phyloP scores from a whole-genome alignment of 2,329 filamentous ascomycete species.

The Paecilomyces sp. region DNA sequence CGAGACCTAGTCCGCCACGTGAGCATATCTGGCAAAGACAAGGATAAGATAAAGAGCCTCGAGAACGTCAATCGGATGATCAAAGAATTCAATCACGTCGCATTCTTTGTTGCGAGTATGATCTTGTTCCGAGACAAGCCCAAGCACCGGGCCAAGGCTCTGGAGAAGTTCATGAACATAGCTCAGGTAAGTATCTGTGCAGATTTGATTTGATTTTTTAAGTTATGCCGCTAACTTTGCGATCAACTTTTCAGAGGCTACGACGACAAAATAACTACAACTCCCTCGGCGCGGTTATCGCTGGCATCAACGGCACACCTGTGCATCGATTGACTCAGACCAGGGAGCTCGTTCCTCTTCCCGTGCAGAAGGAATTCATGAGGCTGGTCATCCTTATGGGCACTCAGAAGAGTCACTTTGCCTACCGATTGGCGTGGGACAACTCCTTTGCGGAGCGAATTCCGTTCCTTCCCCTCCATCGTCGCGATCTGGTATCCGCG shows the following conservation, averaged over 20 bases:
- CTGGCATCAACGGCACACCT: slow-evolving; percentile 81
- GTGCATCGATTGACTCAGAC: slow-evolving; percentile 80
- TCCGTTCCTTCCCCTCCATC: slow-evolving; percentile 84
- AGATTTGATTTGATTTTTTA: not conserved
- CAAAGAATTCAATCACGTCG: slow-evolving; percentile 80
- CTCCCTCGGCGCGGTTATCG: slow-evolving; percentile 84
- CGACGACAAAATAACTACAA: slow-evolving; percentile 96
- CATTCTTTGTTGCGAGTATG: slow-evolving; percentile 76
- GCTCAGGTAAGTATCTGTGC: slow-evolving; percentile 44
- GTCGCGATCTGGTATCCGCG: slow-evolving; percentile 82
- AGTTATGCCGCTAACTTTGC: slow-evolving; percentile 6
- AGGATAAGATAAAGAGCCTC: slow-evolving; percentile 59
- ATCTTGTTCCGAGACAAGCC: slow-evolving; percentile 87
- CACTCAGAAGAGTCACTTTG: slow-evolving; percentile 83
- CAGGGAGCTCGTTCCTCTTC: slow-evolving; percentile 62
- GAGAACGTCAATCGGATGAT: slow-evolving; percentile 93
- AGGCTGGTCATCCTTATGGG: slow-evolving; percentile 88
- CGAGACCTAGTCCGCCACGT: slow-evolving; percentile 91
- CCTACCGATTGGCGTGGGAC: slow-evolving; percentile 95
- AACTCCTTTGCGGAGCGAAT: slow-evolving; percentile 87
- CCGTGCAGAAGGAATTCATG: slow-evolving; percentile 76
- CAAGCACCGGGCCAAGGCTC: slow-evolving; percentile 82
- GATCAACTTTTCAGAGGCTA: slow-evolving; percentile 52
- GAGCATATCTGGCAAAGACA: slow-evolving; percentile 53
- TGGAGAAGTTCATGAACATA: slow-evolving; percentile 94